These are phyloP conservation scores for Pulveroboletus ravenelii DNA, from an alignment of 768 basidiomycete genomes.

Conservation along the genomic window DNA sequence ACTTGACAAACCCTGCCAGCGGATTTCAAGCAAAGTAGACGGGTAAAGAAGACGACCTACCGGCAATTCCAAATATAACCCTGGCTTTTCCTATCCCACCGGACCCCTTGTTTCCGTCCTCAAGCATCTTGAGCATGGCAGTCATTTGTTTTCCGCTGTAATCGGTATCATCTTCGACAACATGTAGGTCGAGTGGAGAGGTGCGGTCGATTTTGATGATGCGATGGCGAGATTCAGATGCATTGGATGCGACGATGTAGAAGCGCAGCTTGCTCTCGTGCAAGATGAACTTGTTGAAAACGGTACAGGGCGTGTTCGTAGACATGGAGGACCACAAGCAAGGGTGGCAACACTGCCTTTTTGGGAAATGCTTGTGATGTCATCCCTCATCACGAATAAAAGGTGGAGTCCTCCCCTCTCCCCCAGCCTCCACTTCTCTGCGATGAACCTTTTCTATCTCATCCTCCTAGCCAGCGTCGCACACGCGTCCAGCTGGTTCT, in stretches of 20 bases:
- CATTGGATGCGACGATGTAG: constrained; percentile 89
- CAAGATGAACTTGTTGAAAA: constrained; percentile 78
- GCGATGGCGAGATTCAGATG: constrained; percentile 80
- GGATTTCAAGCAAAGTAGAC: background rate
- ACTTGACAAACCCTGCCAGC: constrained; percentile 72
- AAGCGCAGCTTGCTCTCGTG: constrained; percentile 92
- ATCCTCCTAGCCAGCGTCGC: constrained; percentile 35
- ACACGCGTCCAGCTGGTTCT: constrained; percentile 51
- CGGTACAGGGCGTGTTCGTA: background rate
- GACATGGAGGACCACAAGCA: background rate
- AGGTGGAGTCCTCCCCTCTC: background rate
- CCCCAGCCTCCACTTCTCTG: background rate
- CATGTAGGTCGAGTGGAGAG: constrained; percentile 62
- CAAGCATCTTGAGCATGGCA: constrained; percentile 88
- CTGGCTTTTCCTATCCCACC: constrained; percentile 81
- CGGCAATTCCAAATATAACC: constrained; percentile 80
- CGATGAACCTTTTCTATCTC: constrained; percentile 18
- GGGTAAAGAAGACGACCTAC: constrained; percentile 34
- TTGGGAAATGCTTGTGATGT: constrained; percentile 22
- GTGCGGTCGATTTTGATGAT: constrained; percentile 94
- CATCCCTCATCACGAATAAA: constrained; percentile 18
- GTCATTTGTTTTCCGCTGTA: constrained; percentile 90
- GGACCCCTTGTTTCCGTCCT: constrained; percentile 86
- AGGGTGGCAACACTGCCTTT: background rate
- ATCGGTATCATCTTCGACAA: constrained; percentile 83